Evolutionary conservation across 73 alveolate species (phyloP), one percentile per base, ranked within the genome.

Genomic region (Blepharisma stoltei): DNA sequence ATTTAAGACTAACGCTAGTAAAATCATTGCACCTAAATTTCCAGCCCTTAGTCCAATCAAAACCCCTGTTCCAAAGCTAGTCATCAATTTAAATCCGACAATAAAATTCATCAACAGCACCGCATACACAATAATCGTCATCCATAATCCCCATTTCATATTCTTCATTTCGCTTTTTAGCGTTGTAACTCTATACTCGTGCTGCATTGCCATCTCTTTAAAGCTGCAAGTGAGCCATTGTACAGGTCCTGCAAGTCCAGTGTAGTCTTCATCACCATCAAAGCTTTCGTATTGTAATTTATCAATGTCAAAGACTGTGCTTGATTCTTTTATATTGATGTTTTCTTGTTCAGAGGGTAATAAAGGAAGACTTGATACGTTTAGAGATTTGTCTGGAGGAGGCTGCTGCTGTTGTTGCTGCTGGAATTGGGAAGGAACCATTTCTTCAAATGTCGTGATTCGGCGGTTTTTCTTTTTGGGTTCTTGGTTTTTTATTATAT

Each of bases 401-500:
- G 41, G 41, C 41, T 32, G 41, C 41, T 32, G 41, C 41, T 32
- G 41, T 32, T 32, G 79, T 25, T 69, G 79, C n/a, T 38, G 79
- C 11, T 46, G 55, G 3, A 53, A 11, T 14, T 18, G 32, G 27
- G 79, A 14, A 60, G 73, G 73, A 3, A 32, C 41, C 65, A 69
- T 44, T 69, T 44, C 54, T 7, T 69, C 65, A 18, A 60, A 60
- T 14, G 73, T 69, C 5, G 55, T 44, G 41, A 69, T 18, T n/a
- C 27, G 71, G 14, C 55, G 11, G 27, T 18, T 43, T 25, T 69
- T 69, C 14, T 53, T 69, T 43, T 21, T 69, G 14, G 32, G 11
- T 4, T 43, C 27, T 9, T 80, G 83, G 66, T 69, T 71, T 79
- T 84, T 53, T 9, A 54, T 41, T n/a, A 65, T 7, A 38, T 9